Evolutionary conservation across 2,329 filamentous ascomycete genomes (phyloP), one percentile per base, ranked within the genome.

Genomic region (Celoporthe dispersa): DNA sequence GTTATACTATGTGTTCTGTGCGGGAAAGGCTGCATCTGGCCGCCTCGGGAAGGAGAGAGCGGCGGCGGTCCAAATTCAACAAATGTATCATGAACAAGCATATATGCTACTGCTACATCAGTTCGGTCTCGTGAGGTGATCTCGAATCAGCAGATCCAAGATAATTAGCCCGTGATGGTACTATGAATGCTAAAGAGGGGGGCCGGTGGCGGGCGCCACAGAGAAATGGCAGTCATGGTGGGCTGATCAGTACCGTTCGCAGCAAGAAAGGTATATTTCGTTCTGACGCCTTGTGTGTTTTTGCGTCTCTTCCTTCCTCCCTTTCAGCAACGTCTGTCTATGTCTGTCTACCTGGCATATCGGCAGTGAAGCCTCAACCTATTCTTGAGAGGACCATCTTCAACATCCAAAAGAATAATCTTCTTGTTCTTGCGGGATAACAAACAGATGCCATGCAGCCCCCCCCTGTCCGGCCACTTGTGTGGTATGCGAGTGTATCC

Each of bases 261-360:
- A 25, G 22, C 8, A 11, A 60, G n/a, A 35, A 37, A 19, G 1
- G 28, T 35, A 33, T 19, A 57, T 19, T 16, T 55, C 11, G 33
- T 37, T 61, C 35, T 61, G 41, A 16, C 33, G 55, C 25, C 14
- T 60, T 25, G 12, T 33, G 53, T 55, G 11, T 25, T 48, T n/a
- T 48, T n/a, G 22, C 22, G 44, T 48, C 44, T 8, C 22, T 5
- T 6, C 35, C 16, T 48, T 3, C 44, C 44, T 48, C 22, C 48
- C 25, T 41, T 44, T n/a, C 41, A 28, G 59, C 59, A 37, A 63
- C 44, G 53, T 39, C 60, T 57, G 53, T 39, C 64, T 67, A 65
- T 53, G 35, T 67, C 64, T 67, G 35, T 67, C 68, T 70, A 64
- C 55, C 31, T 64, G 33, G 64, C 37, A 48, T 59, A 44, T 59